Conservation (phyloP, 306 rosid genomes). For the Prunus persica region Prunus_persica_NCBIv2 NC_034010.1:29427001-29427500, state of each 20-base stretch:
- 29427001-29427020: too few relatives aligned
- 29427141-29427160: background rate
- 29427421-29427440: conserved; percentile 53
- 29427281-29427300: background rate
- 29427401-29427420: conserved; percentile 42
- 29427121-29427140: background rate
- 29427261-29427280: background rate
- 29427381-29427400: conserved; percentile 33
- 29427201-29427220: background rate
- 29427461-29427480: conserved; percentile 2
- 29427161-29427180: background rate
- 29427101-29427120: background rate
- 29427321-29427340: conserved; percentile 10
- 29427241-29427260: background rate
- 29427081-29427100: background rate
- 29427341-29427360: conserved; percentile 75
- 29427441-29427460: background rate
- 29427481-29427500: background rate
- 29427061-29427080: too few relatives aligned
- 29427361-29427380: conserved; percentile 59
- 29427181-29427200: background rate
- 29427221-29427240: background rate
- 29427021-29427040: too few relatives aligned
- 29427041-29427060: too few relatives aligned
- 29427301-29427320: background rate